Evolutionary conservation across 768 basidiomycete species (phyloP).

Genomic region (Asterophora parasitica): DNA sequence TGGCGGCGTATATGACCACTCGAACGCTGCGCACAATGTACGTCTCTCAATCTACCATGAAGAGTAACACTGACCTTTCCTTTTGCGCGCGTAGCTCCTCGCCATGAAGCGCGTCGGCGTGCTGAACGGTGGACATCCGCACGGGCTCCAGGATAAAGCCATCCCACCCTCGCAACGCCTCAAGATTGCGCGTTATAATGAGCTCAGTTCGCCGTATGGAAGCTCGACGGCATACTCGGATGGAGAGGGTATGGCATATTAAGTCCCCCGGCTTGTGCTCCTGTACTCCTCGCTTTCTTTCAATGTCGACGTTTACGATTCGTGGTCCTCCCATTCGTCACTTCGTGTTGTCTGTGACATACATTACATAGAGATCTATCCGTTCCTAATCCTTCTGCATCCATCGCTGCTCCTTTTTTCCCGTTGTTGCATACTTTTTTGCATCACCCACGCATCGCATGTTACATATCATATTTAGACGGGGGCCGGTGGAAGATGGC

Average conservation of each 20-base stretch:
- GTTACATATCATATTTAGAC: too few species aligned
- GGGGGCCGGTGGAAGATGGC: too few species aligned
- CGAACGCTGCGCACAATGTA: slow-evolving; percentile 84
- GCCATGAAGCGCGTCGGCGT: slow-evolving; percentile 66
- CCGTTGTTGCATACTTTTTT: too few species aligned
- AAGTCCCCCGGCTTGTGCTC: too few species aligned
- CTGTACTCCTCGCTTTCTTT: too few species aligned
- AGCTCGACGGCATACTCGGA: slow-evolving; percentile 57
- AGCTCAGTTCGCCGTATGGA: slow-evolving; percentile 48
- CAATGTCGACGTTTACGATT: too few species aligned
- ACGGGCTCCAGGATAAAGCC: slow-evolving; percentile 53
- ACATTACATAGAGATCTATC: too few species aligned
- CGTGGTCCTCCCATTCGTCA: too few species aligned
- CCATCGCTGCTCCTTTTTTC: too few species aligned
- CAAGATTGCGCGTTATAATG: slow-evolving; percentile 61
- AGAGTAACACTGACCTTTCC: background rate
- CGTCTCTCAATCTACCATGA: slow-evolving; percentile 14
- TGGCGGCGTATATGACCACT: slow-evolving; percentile 86
- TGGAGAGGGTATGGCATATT: slow-evolving; percentile 42
- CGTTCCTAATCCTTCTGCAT: too few species aligned
- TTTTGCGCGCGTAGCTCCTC: slow-evolving; percentile 33
- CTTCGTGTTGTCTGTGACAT: too few species aligned
- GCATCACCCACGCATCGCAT: too few species aligned
- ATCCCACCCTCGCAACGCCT: slow-evolving; percentile 73
- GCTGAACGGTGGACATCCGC: slow-evolving; percentile 56